These are phyloP conservation scores for Pleurotus platypus DNA, from an alignment of 768 basidiomycete species.

Conservation along the genomic window DNA sequence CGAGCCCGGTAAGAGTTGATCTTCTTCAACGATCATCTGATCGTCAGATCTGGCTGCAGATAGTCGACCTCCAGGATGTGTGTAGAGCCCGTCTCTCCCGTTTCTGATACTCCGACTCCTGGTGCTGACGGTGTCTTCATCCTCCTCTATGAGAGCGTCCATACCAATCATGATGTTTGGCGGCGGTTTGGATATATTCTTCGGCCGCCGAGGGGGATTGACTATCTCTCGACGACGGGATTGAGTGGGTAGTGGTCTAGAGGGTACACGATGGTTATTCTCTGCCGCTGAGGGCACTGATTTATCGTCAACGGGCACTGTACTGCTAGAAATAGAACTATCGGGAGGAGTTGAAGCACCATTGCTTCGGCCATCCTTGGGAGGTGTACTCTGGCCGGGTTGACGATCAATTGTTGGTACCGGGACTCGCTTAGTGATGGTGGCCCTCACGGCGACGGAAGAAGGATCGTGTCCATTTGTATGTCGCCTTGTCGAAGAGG, in stretches of 20 bases:
- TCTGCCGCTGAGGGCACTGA: too few relatives aligned
- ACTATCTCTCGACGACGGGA: neutral
- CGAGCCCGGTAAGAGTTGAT: neutral
- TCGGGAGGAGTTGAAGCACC: too few relatives aligned
- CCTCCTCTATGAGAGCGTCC: slow-evolving; percentile 50
- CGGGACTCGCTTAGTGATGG: neutral
- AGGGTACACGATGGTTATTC: too few relatives aligned
- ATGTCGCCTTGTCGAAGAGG: neutral
- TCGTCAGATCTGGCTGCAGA: neutral
- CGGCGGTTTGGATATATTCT: slow-evolving; percentile 26
- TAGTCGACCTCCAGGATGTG: neutral
- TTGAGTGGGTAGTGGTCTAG: too few relatives aligned
- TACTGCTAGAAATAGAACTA: too few relatives aligned
- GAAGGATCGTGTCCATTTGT: neutral
- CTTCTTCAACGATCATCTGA: slow-evolving; percentile 1
- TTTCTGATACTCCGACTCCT: slow-evolving; percentile 6
- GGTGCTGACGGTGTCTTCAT: slow-evolving; percentile 35
- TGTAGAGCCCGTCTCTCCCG: neutral
- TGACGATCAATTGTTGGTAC: neutral
- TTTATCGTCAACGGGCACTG: too few relatives aligned
- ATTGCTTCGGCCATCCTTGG: too few relatives aligned
- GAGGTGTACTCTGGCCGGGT: too few relatives aligned
- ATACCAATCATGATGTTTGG: slow-evolving; percentile 48
- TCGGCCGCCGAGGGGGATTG: slow-evolving; percentile 8
- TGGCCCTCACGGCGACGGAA: neutral